Conservation (phyloP, 257 asterid species). For the Solanum pennellii region DNA sequence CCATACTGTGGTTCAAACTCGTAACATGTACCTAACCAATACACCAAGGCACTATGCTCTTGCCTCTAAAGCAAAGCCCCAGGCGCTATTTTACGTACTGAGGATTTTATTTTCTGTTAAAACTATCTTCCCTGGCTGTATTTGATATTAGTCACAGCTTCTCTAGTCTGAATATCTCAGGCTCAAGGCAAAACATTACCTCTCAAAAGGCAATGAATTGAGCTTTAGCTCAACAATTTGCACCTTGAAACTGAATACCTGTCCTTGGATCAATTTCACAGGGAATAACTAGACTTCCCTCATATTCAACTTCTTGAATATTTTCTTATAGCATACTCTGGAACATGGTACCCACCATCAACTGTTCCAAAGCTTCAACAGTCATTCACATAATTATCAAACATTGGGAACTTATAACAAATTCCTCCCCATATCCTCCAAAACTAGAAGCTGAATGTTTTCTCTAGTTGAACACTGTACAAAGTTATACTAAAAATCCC, state of each 20-base stretch:
- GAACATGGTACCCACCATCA: not conserved
- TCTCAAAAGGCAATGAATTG: not conserved
- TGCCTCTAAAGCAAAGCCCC: not conserved
- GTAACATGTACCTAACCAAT: not conserved
- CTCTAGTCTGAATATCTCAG: not conserved
- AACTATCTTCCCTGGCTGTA: not conserved
- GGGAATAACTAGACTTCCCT: not conserved
- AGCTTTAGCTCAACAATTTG: not conserved
- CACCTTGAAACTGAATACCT: not conserved
- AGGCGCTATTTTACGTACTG: not conserved
- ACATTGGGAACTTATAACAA: not conserved
- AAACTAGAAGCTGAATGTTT: not conserved
- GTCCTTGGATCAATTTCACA: not conserved
- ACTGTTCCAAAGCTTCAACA: not conserved
- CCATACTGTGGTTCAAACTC: not conserved
- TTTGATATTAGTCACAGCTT: not conserved
- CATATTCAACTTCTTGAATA: not conserved
- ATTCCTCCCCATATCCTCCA: not conserved
- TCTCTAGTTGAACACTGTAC: not conserved
- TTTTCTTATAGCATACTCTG: not conserved
- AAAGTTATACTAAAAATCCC: not conserved
- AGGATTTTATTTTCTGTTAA: not conserved
- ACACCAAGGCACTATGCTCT: not conserved
- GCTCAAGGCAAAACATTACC: not conserved
- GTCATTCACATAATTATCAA: not conserved